A percentile compares a stretch with the other conserved stretches of the same genome.
Conservation (phyloP, 257 asterid species). For the Nicotiana otophora region DNA sequence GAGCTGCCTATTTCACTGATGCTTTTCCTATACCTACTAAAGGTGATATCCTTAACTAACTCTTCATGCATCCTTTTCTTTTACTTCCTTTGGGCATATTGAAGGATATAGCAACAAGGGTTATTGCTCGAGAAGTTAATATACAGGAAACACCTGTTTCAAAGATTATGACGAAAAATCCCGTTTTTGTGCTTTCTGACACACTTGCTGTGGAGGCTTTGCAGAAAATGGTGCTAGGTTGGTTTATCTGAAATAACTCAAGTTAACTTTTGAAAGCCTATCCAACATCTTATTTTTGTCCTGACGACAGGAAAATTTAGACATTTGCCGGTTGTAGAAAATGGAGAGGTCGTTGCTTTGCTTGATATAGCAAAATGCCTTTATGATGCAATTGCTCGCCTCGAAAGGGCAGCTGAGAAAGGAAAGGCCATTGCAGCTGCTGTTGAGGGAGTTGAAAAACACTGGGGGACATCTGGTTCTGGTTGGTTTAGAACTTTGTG, state of each 20-base stretch:
- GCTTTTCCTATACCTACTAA: not conserved
- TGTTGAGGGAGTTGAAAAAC: conserved; percentile 17
- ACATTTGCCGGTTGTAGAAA: conserved; percentile 91
- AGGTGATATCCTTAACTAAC: not conserved
- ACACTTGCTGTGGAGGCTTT: conserved; percentile 97
- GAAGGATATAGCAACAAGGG: conserved; percentile 87
- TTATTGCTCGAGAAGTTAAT: conserved; percentile 72
- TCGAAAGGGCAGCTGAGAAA: conserved; percentile 23
- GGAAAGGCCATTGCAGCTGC: conserved; percentile 24
- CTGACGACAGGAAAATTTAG: conserved; percentile 77
- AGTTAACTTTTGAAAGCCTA: not conserved
- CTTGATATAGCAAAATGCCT: conserved; percentile 95
- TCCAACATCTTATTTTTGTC: not conserved
- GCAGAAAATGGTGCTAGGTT: conserved; percentile 99
- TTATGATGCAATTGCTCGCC: conserved; percentile 31
- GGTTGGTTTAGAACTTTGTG: conserved; percentile 11
- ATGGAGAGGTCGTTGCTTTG: conserved; percentile 92
- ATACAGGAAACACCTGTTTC: conserved; percentile 85
- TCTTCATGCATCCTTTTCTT: not conserved
- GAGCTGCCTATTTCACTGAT: not conserved
- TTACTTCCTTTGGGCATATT: conserved; percentile 10
- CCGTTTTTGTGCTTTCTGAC: conserved; percentile 95
- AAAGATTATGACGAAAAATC: conserved; percentile 91
- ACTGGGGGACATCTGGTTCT: conserved; percentile 16
- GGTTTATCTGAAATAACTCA: conserved; percentile 7